Base-by-base conservation (phyloP, 2,329 filamentous ascomycete genomes). In the Colletotrichum incanum region DNA sequence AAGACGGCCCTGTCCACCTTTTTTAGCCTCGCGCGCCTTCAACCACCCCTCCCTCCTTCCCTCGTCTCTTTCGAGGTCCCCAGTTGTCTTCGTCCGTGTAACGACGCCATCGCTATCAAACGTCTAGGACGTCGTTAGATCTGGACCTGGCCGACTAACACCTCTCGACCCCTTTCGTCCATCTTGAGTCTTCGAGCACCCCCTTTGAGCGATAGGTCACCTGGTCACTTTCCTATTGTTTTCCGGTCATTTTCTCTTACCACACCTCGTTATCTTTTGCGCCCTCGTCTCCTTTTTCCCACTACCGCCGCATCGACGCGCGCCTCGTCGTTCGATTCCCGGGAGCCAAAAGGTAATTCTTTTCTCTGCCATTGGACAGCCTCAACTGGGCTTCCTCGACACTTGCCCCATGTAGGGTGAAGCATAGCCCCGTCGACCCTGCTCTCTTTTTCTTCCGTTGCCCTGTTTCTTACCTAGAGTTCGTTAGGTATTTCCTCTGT, bases 111-210 rank as follows among this genome's bases (percentile, higher is more conserved):
- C 41, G 26, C 54, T 54, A 54, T 68, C 50, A 56, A 52, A 39
- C 23, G 47, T 31, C 47, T 49, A 41, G n/a, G 28, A 61, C 31
- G 12, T 23, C 39, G 49, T 58, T 65, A 28, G 60, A 34, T 34
- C 62, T 62, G 49, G 47, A 67, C 63, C 11, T 59, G 39, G 16
- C 28, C 58, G 43, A 50, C 41, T 63, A 71, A 67, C 68, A 58
- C 41, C 23, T 14, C 34, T 39, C n/a, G 9, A 16, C 31, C 41
- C 52, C 52, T 8, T 37, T 26, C 12, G 18, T 11, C 26, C 18
- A 9, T 20, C 16, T 50, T 5, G 43, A 26, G n/a, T 49, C 59
- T 39, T 50, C 26, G 28, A 18, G 3, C n/a, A 14, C 45, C 45
- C 6, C 23, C 18, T 26, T 28, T 39, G 20, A 26, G 59, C 20